Base-by-base conservation (phyloP, 2,329 filamentous ascomycete genomes). In the Cordyceps farinosa region DNA sequence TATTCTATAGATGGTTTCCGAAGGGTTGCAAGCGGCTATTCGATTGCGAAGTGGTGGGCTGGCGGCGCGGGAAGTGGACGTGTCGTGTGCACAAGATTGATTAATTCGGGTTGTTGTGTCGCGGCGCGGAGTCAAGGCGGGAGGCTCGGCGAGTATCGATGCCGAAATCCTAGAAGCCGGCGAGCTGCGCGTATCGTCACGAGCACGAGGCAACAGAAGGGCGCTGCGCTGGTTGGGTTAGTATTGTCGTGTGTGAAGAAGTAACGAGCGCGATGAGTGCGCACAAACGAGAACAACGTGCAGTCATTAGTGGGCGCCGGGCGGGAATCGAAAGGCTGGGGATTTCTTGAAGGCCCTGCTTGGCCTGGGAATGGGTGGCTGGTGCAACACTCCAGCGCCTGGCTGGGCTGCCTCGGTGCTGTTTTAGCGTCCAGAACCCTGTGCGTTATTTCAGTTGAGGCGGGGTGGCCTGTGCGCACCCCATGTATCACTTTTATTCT, bases 201-300 rank as follows among this genome's bases (percentile, higher is more conserved):
- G 47, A 58, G 61, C 61, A 53, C 54, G 54, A 53, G 54, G 61
- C 36, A 58, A 32, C 11, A 47, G 61, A 30, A 53, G 29, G 36
- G 38, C 52, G 27, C 52, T 62, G 53, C 47, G 54, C 61, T 57
- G 54, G 34, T 30, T 27, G 51, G 47, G 54, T 63, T 63, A 63
- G 61, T 63, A 57, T 44, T 45, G 53, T 56, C 42, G 54, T 50
- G 44, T 62, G 60, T 62, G 52, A 57, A 51, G 60, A 57, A 34
- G 42, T 9, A 47, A 30, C 42, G 51, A n/a, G 15, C 13, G 32
- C 59, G 40, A 55, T 47, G 47, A 44, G 45, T 40, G 59, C 51
- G 40, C 32, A 47, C 58, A 61, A 61, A 40, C 48, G 58, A 61
- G 50, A 44, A 50, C 56, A 38, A 32, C 6, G 32, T 32, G 30